Evolutionary conservation across 2,329 filamentous ascomycete species (phyloP), one percentile per base, ranked within the genome.

Genomic region (Colletotrichum sp.): DNA sequence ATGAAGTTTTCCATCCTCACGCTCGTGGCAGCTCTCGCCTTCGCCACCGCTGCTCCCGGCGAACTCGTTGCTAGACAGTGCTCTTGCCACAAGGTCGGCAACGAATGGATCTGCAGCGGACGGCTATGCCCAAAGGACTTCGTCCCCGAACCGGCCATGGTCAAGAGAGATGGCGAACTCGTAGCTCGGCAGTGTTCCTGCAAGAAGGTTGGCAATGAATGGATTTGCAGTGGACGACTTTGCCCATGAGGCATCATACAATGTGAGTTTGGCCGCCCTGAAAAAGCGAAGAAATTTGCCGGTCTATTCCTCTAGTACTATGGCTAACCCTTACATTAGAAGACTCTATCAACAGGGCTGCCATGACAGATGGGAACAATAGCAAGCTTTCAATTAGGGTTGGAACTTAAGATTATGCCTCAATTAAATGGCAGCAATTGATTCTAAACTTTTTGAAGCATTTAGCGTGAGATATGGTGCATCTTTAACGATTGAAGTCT

Each of bases 1-100:
- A 74, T 74, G 72, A 74, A 71, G 28, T 62, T 71, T n/a, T 74
- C 72, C 3, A 10, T 74, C 36, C 8, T 71, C 30, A 38, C 68
- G 3, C 10, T 74, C 21, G 26, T 38, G 30, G n/a, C 68, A n/a
- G n/a, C 62, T 24, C 32, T 74, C 5, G 61, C 61, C 7, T 18
- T 74, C 14, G 68, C 36, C 5, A 32, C 55, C 5, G 61, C 72
- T 16, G 61, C 52, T 16, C 52, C 68, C 18, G 4, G n/a, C 10
- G 68, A 66, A 36, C 59, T 74, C n/a, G 67, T 36, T 9, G 67
- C 67, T 7, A 65, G 71, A 52, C 67, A 66, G 28, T 74, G 72
- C 55, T 52, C 52, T 2, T 74, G 72, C 52, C 26, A 28, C 5
- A 74, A 66, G 28, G 5, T 59, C 30, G 61, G 34, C 36, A 14